Evolutionary conservation across 2,329 filamentous ascomycete genomes (phyloP).

Genomic region (Sporothrix dimorphospora): DNA sequence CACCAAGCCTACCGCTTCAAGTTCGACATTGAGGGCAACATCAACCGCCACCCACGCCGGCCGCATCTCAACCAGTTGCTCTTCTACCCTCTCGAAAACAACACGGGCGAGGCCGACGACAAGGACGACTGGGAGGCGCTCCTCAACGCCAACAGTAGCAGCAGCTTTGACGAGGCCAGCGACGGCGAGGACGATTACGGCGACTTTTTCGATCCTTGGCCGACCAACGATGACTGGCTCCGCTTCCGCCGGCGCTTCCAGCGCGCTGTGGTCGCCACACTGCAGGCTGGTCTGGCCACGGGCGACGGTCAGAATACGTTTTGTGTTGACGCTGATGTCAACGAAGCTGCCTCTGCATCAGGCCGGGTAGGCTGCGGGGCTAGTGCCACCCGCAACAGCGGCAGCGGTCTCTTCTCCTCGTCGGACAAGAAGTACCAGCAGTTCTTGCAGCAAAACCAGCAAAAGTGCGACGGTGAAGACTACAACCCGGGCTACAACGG

Average conservation of each 20-base stretch:
- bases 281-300: conserved; percentile 36
- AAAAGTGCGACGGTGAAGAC: background rate
- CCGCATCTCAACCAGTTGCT: conserved; percentile 48
- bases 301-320: conserved; percentile 24
- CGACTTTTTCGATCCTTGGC: conserved; percentile 45
- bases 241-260: conserved; percentile 44
- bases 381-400: background rate
- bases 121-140: conserved; percentile 35
- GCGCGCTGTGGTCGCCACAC: conserved; percentile 38
- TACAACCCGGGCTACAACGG: background rate
- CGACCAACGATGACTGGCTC: conserved; percentile 47
- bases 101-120: conserved; percentile 35
- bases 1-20: conserved; percentile 52
- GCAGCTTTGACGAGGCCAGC: background rate
- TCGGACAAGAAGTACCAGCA: conserved; percentile 24
- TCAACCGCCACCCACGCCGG: conserved; percentile 48
- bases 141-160: conserved; percentile 15
- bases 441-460: background rate
- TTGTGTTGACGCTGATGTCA: background rate
- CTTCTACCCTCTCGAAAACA: conserved; percentile 42
- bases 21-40: conserved; percentile 52
- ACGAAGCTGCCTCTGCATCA: background rate
- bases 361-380: background rate
- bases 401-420: background rate
- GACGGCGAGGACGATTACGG: conserved; percentile 34